A percentile compares a stretch with the other conserved stretches of the same genome.
phyloP scores from a whole-genome alignment of 2,329 filamentous ascomycete species.

The Alternaria triticimaculans region DNA sequence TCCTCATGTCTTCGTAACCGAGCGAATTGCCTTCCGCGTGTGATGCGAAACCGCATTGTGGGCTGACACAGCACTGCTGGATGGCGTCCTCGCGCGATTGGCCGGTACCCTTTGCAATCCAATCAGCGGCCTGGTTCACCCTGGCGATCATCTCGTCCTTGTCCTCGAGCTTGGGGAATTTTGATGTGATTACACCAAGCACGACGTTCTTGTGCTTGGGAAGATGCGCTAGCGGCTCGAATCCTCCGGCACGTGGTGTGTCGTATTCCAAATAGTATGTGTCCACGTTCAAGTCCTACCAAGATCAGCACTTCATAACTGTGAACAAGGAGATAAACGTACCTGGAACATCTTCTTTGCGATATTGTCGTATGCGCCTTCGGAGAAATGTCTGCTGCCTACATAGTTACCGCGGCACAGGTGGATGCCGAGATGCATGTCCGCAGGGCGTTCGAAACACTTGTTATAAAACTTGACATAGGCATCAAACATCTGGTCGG shows the following conservation, averaged over 20 bases:
- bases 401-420: conserved; percentile 66
- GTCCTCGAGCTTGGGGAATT: conserved; percentile 55
- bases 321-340: not conserved
- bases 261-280: conserved; percentile 55
- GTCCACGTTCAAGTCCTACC: conserved; percentile 47
- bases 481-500: conserved; percentile 74
- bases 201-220: conserved; percentile 57
- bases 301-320: conserved; percentile 1
- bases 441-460: conserved; percentile 66
- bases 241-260: conserved; percentile 56
- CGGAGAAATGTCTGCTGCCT: conserved; percentile 55
- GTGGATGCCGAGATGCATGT: conserved; percentile 80
- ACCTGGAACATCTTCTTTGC: conserved; percentile 52
- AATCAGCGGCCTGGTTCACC: conserved; percentile 64
- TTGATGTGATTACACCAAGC: conserved; percentile 55
- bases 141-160: conserved; percentile 56
- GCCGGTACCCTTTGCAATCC: conserved; percentile 71
- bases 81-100: conserved; percentile 71
- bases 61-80: conserved; percentile 61
- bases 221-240: conserved; percentile 54
- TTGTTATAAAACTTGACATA: conserved; percentile 82
- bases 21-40: conserved; percentile 77
- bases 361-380: conserved; percentile 57
- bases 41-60: conserved; percentile 61
- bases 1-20: conserved; percentile 72